Evolutionary conservation across 306 rosid species (phyloP), one percentile per base, ranked within the genome.

Genomic region (Bauhinia variegata): DNA sequence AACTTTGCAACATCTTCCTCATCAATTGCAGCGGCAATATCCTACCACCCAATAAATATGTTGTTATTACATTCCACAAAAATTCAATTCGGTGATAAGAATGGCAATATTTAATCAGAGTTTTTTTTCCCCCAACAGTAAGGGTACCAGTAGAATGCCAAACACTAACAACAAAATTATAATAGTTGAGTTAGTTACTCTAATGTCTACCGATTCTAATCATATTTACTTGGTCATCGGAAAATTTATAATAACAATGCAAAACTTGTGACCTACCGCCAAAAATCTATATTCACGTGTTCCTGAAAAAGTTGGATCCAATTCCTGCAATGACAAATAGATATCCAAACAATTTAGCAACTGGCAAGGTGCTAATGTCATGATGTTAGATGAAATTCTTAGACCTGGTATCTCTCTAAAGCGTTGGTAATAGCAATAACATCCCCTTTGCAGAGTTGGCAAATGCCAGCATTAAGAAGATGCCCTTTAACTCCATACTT

Each of bases 401-500:
- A 79, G 63, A 89, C 97, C 90, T 87, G 88, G 46, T 91, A 91
- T 67, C 81, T 71, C 73, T 91, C 97, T 54, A 89, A 83, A 11
- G 99, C 95, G 58, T 93, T 93, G 75, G 78, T 78, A 68, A 93
- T 86, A 53, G 99, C 97, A 63, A 93, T 74, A 39, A 59, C 77
- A n/a, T 93, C 99, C 55, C 80, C 92, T 75, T 77, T 90, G 79
- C 99, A 90, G 52, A 93, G 99, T 69, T 93, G 95, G 83, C 97
- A 93, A 71, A 90, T 68, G 57, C 99, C 97, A 77, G 96, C 97
- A 86, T 90, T 93, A 42, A 93, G 99, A 74, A 93, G 95, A 74
- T 93, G 97, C 43, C 99, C 99, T 65, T 88, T 93, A 30, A 90
- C 99, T 77, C 99, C 97, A 66, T 93, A 93, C 77, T 93, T 93